A percentile compares a stretch with the other conserved stretches of the same genome.
Evolutionary conservation across 768 basidiomycete genomes (phyloP).

Genomic region (Kwoniella europaea): DNA sequence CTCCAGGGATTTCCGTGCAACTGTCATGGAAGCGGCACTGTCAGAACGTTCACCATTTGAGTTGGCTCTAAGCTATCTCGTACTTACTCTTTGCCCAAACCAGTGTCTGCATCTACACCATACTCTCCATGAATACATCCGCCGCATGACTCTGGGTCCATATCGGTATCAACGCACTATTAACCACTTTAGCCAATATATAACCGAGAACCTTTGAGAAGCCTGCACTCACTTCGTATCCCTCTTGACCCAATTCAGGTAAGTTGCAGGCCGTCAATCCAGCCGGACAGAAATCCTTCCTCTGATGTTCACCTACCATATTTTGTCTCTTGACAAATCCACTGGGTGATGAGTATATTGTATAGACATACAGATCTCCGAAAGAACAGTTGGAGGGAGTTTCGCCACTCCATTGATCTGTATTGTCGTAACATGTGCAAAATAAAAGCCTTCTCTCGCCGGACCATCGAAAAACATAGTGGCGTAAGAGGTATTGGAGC

Average conservation of each 20-base stretch:
- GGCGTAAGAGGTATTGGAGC: no score
- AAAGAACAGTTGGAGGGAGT: background rate
- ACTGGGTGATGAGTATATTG: background rate
- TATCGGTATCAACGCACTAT: background rate
- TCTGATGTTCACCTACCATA: background rate
- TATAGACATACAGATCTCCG: no score
- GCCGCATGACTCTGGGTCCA: slow-evolving; percentile 10
- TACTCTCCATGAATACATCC: slow-evolving; percentile 10
- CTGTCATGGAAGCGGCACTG: no score
- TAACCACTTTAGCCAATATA: background rate
- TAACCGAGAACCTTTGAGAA: background rate
- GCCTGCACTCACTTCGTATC: background rate
- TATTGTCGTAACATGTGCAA: no score
- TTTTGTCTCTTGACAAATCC: slow-evolving; percentile 1
- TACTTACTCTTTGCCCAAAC: no score
- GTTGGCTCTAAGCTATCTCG: no score
- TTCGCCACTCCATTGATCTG: background rate
- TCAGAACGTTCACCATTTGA: no score
- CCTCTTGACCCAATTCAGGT: background rate
- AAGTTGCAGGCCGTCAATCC: background rate
- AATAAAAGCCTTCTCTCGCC: no score
- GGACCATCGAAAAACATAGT: no score
- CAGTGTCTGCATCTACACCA: background rate
- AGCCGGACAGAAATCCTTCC: background rate
- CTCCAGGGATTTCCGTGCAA: background rate